A percentile compares a stretch with the other conserved stretches of the same genome.
phyloP scores from a whole-genome alignment of 2,329 filamentous ascomycete species.

The Arthrobotrys musiformis region DNA sequence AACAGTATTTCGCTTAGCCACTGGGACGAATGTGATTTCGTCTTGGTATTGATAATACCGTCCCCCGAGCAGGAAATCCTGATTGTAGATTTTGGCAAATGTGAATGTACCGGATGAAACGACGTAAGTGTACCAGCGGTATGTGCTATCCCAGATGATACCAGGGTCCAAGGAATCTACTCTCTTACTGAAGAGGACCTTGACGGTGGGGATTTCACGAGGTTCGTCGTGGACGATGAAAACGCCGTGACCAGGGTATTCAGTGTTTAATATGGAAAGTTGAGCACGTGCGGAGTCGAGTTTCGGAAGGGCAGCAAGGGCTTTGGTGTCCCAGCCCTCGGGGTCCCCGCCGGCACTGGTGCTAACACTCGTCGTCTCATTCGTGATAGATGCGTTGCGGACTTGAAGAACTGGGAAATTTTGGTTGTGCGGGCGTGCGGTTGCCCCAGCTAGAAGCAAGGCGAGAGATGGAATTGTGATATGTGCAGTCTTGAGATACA shows the following conservation, averaged over 20 bases:
- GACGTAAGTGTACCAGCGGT: conserved; percentile 21
- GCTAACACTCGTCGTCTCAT: not conserved
- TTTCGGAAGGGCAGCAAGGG: not conserved
- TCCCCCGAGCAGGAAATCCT: conserved; percentile 10
- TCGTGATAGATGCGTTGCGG: not conserved
- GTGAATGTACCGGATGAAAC: conserved; percentile 16
- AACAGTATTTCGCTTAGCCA: not conserved
- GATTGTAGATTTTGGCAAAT: conserved; percentile 22
- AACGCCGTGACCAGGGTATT: not conserved
- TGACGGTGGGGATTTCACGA: not conserved
- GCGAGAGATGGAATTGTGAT: not conserved
- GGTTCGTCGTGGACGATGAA: conserved; percentile 26
- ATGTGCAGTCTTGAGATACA: not conserved
- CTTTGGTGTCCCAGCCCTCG: conserved; percentile 4
- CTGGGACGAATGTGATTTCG: conserved; percentile 9
- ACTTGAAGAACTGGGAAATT: not conserved
- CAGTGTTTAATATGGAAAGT: conserved; percentile 10
- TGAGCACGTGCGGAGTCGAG: conserved; percentile 4
- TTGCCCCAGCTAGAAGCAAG: not conserved
- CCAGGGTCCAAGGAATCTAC: conserved; percentile 17
- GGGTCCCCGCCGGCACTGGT: not conserved
- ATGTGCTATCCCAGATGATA: conserved; percentile 19
- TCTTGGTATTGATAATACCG: conserved; percentile 29
- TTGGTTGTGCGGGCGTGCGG: not conserved
- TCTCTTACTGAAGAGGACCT: conserved; percentile 4